phyloP scores from a whole-genome alignment of 108 stramenopile species.

The Pseudonitzschia delicatissima region DNA sequence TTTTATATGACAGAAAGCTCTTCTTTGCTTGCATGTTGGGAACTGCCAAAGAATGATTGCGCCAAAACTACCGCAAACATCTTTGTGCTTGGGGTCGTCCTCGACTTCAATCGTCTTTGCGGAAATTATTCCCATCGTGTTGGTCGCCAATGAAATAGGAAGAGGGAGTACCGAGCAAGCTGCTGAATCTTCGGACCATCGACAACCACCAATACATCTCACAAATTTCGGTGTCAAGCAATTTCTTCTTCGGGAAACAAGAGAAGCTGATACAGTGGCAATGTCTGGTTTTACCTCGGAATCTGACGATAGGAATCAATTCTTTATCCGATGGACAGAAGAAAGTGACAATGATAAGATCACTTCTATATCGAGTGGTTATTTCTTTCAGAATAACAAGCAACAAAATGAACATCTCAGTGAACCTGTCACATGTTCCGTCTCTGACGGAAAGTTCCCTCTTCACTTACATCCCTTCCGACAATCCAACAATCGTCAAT shows the following conservation, averaged over 20 bases:
- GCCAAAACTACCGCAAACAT: not conserved
- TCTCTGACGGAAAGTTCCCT: not conserved
- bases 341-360: not conserved
- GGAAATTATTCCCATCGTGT: constrained; percentile 28
- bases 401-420: not conserved
- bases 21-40: not conserved
- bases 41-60: not conserved
- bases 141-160: not conserved
- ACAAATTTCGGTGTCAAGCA: constrained; percentile 25
- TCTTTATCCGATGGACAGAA: constrained; percentile 8
- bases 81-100: not conserved
- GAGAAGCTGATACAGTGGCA: not conserved
- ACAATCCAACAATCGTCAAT: constrained; percentile 25
- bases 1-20: not conserved
- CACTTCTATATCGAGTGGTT: not conserved
- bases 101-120: constrained; percentile 21
- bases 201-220: not conserved
- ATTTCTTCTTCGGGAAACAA: constrained; percentile 2
- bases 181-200: not conserved
- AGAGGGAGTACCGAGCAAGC: not conserved
- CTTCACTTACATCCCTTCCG: constrained; percentile 25
- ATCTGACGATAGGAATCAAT: not conserved
- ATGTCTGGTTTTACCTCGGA: not conserved
- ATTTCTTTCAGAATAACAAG: not conserved
- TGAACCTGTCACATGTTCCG: not conserved